Base-by-base conservation (phyloP, 2,329 filamentous ascomycete species). In the Aspergillus niger region DNA sequence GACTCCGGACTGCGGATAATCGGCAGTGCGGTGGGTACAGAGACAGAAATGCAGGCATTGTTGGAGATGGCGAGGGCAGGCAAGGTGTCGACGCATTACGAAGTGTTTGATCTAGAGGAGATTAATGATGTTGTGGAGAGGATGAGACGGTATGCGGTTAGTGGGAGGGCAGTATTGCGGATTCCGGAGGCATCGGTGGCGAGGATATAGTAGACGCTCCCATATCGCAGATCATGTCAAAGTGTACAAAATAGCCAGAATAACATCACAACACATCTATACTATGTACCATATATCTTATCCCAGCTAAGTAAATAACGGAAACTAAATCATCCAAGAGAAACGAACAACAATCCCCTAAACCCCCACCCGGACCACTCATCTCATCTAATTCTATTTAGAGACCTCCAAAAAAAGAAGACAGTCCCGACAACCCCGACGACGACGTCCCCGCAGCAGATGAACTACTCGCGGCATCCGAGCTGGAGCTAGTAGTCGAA, bases 41-140 rank as follows among this genome's bases (percentile, higher is more conserved):
- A 68, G 8, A 69, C 66, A 43, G 75, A 79, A 59, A 76, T 79
- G 76, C 70, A 77, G 15, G 77, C 76, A 48, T 64, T 79, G 1
- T 63, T 79, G 6, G 70, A 76, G 50, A 63, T 75, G 44, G 75
- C 75, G 3, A 57, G 72, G 13, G 63, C 74, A 32, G 74, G 75
- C 6, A 74, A 73, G 36, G 77, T 70, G 1, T 60, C 61, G 17
- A 65, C 67, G 0, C 55, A 66, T 13, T 61, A 67, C 28, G 36
- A 69, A 5, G 70, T 73, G 5, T 67, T 70, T 47, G 61, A 65
- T 1, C 68, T 74, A 11, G 62, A 63, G 20, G 59, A 70, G 41
- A 64, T 67, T 6, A 68, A 71, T 49, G 58, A 66, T 28, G 63
- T 71, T 15, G 58, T 68, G 65, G 64, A 61, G 54, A 66, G 57